A percentile compares a stretch with the other conserved stretches of the same genome.
Conservation (phyloP, 1,284 basidiomycete genomes). For the Ustilago shanxiensis region DNA sequence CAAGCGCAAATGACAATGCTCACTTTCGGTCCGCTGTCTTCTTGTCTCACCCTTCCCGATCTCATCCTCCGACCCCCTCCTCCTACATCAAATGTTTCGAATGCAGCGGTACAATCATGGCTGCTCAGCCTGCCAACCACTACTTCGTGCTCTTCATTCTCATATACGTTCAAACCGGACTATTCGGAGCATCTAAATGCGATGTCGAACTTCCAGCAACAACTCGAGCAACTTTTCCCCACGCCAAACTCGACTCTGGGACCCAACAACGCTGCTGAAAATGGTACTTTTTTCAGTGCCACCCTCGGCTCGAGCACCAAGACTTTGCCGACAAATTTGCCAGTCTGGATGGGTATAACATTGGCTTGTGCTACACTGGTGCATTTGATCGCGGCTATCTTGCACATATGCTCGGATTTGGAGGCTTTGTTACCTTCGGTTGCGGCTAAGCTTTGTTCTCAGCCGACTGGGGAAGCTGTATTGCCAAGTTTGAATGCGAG, state of each 20-base stretch:
- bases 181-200: conserved; percentile 20
- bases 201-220: conserved; percentile 13
- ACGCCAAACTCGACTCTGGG: background rate
- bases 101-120: conserved; percentile 12
- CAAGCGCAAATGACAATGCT: conserved; percentile 6
- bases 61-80: background rate
- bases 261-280: background rate
- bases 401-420: conserved; percentile 28
- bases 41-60: conserved; percentile 28
- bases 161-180: conserved; percentile 26
- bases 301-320: background rate
- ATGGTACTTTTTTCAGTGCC: conserved; percentile 5
- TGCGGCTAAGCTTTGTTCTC: background rate
- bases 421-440: conserved; percentile 20
- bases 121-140: conserved; percentile 8
- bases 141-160: conserved; percentile 12
- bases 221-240: conserved; percentile 24
- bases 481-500: conserved; percentile 18
- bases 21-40: conserved; percentile 31
- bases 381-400: conserved; percentile 16
- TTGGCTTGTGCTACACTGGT: conserved; percentile 9
- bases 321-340: conserved; percentile 8
- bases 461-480: background rate
- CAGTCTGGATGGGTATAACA: conserved; percentile 30
- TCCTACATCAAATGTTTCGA: background rate